Percentiles rank a stretch among this genome's conserved stretches.
These are phyloP conservation scores for Capsicum baccatum DNA, from an alignment of 257 asterid species.

Conservation along the genomic window DNA sequence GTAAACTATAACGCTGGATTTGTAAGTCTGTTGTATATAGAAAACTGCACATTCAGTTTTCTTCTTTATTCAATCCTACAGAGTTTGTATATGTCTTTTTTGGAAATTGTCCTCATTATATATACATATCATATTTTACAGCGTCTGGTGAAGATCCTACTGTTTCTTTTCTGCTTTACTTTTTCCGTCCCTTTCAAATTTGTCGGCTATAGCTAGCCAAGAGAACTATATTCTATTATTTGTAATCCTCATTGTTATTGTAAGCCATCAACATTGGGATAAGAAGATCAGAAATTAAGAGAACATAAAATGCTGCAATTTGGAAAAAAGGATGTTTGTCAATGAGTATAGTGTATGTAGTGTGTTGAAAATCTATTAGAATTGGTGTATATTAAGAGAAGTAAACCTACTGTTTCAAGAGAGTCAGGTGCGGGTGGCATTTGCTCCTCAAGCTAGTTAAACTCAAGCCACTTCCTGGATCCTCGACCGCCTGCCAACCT, in stretches of 20 bases:
- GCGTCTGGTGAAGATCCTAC: neutral
- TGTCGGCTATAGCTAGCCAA: neutral
- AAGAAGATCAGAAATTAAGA: neutral
- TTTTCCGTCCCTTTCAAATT: neutral
- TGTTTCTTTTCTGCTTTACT: neutral
- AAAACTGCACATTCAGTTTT: conserved; percentile 1
- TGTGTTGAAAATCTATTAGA: neutral
- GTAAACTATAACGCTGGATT: conserved; percentile 5
- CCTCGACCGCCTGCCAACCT: neutral
- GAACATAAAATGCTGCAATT: neutral
- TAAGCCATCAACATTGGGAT: neutral
- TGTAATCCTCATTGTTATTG: neutral
- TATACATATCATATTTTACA: neutral
- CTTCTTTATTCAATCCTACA: neutral
- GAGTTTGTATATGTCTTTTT: neutral
- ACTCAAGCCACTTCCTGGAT: conserved; percentile 22
- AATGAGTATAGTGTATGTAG: neutral
- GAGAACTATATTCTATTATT: neutral
- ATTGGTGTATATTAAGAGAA: conserved; percentile 21
- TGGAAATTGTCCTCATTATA: neutral
- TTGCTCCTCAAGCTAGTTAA: conserved; percentile 10
- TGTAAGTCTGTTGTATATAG: neutral
- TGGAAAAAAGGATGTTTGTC: neutral
- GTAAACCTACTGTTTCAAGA: conserved; percentile 1
- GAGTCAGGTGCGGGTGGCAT: conserved; percentile 14